Conservation (phyloP, 768 basidiomycete genomes). For the Boletus eberwhitei region DNA sequence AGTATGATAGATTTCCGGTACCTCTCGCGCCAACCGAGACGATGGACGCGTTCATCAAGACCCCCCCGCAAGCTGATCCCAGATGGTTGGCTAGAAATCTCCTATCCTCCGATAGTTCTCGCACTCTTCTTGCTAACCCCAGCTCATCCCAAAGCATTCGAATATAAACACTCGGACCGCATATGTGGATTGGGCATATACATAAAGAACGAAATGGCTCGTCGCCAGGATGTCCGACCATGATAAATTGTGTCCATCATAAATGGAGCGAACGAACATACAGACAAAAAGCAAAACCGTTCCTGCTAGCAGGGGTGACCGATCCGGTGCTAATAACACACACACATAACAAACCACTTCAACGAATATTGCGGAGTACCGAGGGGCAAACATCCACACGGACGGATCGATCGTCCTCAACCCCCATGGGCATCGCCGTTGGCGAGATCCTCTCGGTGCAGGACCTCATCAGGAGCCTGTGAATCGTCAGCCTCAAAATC, state of each 20-base stretch:
- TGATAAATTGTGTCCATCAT: not conserved
- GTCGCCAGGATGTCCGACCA: not conserved
- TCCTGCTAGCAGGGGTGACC: not conserved
- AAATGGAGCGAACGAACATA: not conserved
- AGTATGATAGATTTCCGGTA: not conserved
- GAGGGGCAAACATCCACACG: not conserved
- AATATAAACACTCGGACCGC: not conserved
- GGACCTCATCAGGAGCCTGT: not conserved
- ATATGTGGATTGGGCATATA: not conserved
- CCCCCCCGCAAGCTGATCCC: not conserved
- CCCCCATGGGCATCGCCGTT: constrained; percentile 24
- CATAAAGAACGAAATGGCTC: not conserved
- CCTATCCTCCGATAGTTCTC: not conserved
- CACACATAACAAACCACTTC: not conserved
- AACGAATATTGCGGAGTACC: not conserved
- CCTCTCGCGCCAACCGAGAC: not conserved
- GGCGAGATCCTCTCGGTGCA: not conserved
- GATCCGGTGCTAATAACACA: not conserved
- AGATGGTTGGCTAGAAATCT: not conserved
- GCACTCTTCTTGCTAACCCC: not conserved
- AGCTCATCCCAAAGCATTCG: not conserved
- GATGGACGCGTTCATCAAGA: not conserved
- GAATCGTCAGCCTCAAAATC: not conserved
- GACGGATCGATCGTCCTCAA: constrained; percentile 1
- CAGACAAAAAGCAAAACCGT: not conserved